Evolutionary conservation across 2,329 filamentous ascomycete genomes (phyloP), one percentile per base, ranked within the genome.

Genomic region (Penicillium hordei): DNA sequence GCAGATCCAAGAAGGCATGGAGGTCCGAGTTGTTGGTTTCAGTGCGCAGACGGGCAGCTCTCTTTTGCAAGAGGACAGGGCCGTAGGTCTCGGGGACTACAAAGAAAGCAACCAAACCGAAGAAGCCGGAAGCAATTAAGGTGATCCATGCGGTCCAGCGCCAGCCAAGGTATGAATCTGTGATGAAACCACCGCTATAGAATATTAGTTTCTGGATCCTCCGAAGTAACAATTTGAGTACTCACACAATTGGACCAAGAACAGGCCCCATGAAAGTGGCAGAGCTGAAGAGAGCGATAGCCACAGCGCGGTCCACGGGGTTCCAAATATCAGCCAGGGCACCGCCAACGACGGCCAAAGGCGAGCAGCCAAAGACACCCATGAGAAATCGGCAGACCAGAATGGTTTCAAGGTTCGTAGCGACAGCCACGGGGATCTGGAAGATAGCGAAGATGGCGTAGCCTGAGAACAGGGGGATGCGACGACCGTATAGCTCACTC

Each of bases 141-240:
- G 81, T 84, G 42, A 85, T 75, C 76, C 82, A 87, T 7, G 78
- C 77, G 0, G 81, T 85, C 83, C 83, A 86, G 38, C 83, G 74
- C 83, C 83, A 86, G 29, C 82, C 81, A 0, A 85, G 76, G 58
- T 78, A 60, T 19, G 74, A 79, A 45, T 80, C 71, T 1, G 78
- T 79, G 25, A 83, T 76, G 58, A 83, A 84, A 0, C 77, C 79
- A 13, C 81, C 81, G 3, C 65, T 68, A 33, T 38, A 43, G 6
- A 25, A 27, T 38, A 9, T 49, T 53, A 51, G 48, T 27, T 38
- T 55, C 48, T 44, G 31, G 3, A 23, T n/a, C n/a, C n/a, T n/a
- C n/a, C n/a, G n/a, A n/a, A n/a, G n/a, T n/a, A n/a, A n/a, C n/a
- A n/a, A n/a, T n/a, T 13, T 8, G 36, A 44, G 7, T 48, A 63